Base-by-base conservation (phyloP, 768 basidiomycete genomes). In the Tulasnella sp. region DNA sequence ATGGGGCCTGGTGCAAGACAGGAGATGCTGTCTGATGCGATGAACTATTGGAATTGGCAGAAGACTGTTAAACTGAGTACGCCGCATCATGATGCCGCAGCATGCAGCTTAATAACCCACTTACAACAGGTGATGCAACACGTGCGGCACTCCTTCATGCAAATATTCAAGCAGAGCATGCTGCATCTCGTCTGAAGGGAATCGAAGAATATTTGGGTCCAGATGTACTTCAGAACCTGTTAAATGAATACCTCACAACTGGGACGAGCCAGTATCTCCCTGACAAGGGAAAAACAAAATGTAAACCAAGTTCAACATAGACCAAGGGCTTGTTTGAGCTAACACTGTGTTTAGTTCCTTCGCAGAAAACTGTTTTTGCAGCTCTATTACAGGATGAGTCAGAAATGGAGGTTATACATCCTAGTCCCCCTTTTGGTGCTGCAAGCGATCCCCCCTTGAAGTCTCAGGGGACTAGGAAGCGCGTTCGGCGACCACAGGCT, bases 1-100 rank as follows among this genome's bases (percentile, higher is more conserved):
- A 42, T 48, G 73, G 73, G 73, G 1, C 46, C 39, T 2, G 73
- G 73, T 21, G 27, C 19, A 1, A 6, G 73, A 14, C 39, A 42
- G 12, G 73, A 74, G 39, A 74, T 74, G 73, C 39, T 74, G 2
- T n/a, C 19, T n/a, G 73, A 74, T 74, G 73, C 73, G 10, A 42
- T 74, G 46, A 74, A 39, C 46, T 74, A 74, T 39, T 74, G 73
- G 73, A 74, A 74, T 34, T 74, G 73, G 73, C 39, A 74, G 38
- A 74, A 74, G 38, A 48, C 42, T 24, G 73, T 74, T 6, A 74
- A 74, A 38, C 19, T 74, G 27, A 48, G 73, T 74, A 39, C 1
- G 73, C 14, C 12, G 7, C 27, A 34, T 36, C 34, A 14, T 27
- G 27, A 21, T n/a, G 24, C 34, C 5, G 34, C n/a, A 36, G 34